Evolutionary conservation across 1,284 basidiomycete genomes (phyloP).

Genomic region (Pseudomicrostroma phylloplanum): DNA sequence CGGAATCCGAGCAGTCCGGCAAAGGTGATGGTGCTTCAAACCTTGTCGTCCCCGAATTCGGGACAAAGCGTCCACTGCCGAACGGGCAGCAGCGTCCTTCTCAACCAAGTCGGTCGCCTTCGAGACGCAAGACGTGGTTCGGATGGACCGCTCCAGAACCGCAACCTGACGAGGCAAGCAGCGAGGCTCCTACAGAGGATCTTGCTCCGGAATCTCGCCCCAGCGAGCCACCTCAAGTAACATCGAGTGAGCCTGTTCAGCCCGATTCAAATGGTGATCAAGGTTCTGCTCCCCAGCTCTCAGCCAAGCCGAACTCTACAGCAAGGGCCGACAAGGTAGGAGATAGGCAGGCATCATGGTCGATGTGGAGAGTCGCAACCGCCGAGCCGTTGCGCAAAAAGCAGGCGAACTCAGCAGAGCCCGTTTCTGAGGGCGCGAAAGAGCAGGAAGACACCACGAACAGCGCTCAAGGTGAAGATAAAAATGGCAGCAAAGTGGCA

Average conservation of each 20-base stretch:
- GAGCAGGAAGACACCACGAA: no score
- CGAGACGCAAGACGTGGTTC: slow-evolving; percentile 14
- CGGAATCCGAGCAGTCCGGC: no score
- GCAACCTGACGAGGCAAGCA: not conserved
- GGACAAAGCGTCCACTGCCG: not conserved
- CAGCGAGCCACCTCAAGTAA: not conserved
- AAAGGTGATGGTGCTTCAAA: no score
- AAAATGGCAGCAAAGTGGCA: no score
- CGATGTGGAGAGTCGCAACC: not conserved
- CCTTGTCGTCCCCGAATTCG: no score
- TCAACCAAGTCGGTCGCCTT: slow-evolving; percentile 3
- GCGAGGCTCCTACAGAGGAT: no score
- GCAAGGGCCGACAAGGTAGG: not conserved
- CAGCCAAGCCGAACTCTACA: not conserved
- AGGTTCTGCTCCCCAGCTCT: not conserved
- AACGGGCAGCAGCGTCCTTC: not conserved
- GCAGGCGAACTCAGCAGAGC: no score
- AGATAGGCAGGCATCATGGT: not conserved
- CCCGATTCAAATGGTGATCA: not conserved
- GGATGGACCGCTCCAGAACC: slow-evolving; percentile 4
- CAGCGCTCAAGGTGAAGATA: no score
- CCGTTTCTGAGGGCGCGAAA: no score
- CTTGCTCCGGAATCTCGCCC: not conserved
- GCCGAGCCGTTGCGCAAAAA: not conserved
- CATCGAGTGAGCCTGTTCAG: not conserved